These are phyloP conservation scores for Phytopythium kandeliae DNA, from an alignment of 352 stramenopile species.

Conservation along the genomic window DNA sequence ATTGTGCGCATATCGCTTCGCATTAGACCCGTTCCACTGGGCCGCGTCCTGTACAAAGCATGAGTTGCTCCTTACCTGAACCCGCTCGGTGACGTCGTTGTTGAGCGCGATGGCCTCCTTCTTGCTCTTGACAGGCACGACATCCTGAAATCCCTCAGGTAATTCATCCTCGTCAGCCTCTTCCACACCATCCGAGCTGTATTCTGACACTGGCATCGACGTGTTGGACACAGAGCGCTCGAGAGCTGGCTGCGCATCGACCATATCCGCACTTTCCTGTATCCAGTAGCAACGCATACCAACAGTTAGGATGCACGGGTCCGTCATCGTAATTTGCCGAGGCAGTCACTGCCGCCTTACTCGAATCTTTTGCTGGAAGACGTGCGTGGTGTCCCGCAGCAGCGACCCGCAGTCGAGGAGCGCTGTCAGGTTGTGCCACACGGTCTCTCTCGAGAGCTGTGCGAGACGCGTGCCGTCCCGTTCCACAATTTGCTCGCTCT, in stretches of 20 bases:
- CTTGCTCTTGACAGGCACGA: constrained; percentile 68
- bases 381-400: constrained; percentile 26
- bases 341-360: constrained; percentile 13
- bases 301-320: too few relatives aligned
- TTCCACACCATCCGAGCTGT: constrained; percentile 45
- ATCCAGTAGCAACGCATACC: not conserved
- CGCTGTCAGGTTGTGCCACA: constrained; percentile 62
- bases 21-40: not conserved
- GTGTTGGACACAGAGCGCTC: constrained; percentile 34
- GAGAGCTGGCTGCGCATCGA: constrained; percentile 30
- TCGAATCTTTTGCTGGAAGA: constrained; percentile 59
- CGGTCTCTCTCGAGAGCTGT: constrained; percentile 33
- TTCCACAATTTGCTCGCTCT: constrained; percentile 29
- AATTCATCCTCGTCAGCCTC: constrained; percentile 43
- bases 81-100: constrained; percentile 65
- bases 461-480: constrained; percentile 32
- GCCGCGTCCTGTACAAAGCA: too few relatives aligned
- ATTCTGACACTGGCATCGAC: constrained; percentile 40
- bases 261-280: constrained; percentile 46
- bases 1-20: not conserved
- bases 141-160: constrained; percentile 54
- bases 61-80: constrained; percentile 35
- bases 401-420: constrained; percentile 48
- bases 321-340: too few relatives aligned
- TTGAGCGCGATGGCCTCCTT: constrained; percentile 73